These are phyloP conservation scores for Guadua angustifolia DNA, from an alignment of 176 grass and related monocot genomes.

Conservation along the genomic window DNA sequence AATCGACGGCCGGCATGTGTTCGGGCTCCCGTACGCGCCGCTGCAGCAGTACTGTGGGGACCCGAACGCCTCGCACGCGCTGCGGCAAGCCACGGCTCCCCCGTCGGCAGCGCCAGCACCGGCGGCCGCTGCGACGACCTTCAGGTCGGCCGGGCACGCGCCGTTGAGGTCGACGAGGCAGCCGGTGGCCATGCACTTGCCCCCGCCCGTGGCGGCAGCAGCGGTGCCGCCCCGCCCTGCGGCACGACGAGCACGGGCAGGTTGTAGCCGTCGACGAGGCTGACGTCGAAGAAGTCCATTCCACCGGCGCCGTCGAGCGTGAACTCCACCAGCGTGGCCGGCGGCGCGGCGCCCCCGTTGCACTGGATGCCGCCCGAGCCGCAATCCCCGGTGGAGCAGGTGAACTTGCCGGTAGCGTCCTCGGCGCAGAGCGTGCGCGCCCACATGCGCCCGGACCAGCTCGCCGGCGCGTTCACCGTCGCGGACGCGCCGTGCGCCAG, in stretches of 20 bases:
- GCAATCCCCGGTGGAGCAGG: constrained; percentile 85
- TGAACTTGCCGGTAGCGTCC: constrained; percentile 62
- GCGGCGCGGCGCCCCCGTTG: constrained; percentile 66
- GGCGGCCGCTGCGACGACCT: constrained; percentile 39
- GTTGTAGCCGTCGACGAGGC: constrained; percentile 91
- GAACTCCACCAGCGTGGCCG: constrained; percentile 84
- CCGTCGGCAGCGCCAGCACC: neutral
- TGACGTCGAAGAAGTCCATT: constrained; percentile 95
- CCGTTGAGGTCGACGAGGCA: constrained; percentile 82
- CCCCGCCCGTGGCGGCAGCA: constrained; percentile 25
- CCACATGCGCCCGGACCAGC: constrained; percentile 96
- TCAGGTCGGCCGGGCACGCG: constrained; percentile 73
- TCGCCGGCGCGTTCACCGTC: constrained; percentile 50
- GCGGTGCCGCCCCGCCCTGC: constrained; percentile 41
- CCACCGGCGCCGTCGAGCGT: constrained; percentile 78
- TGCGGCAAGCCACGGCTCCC: constrained; percentile 71
- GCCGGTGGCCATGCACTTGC: constrained; percentile 76
- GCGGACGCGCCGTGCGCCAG: constrained; percentile 64
- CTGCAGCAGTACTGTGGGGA: constrained; percentile 92
- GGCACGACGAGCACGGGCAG: constrained; percentile 78
- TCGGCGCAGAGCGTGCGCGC: constrained; percentile 81
- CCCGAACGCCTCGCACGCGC: constrained; percentile 92
- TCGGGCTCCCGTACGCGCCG: constrained; percentile 78
- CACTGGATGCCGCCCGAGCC: constrained; percentile 65
- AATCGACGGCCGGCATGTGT: constrained; percentile 70